Conservation (phyloP, 352 stramenopile genomes). For the Pythium rishiriense region DNA sequence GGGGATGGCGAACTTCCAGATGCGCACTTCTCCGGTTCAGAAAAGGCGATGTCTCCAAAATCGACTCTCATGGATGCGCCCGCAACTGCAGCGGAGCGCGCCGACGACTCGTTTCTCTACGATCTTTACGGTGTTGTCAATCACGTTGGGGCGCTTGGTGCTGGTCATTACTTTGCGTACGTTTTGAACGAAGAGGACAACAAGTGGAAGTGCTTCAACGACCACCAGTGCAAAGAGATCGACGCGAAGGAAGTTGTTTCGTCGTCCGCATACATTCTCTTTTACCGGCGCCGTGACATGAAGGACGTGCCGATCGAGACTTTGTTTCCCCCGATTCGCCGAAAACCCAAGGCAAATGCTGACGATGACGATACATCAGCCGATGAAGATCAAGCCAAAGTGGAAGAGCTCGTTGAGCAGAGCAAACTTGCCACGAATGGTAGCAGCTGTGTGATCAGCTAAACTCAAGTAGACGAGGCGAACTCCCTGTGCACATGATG, state of each 20-base stretch:
- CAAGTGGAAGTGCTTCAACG: conserved; percentile 99
- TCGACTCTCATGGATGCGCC: conserved; percentile 53
- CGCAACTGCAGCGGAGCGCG: conserved; percentile 52
- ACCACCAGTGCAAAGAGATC: conserved; percentile 91
- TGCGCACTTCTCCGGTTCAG: not conserved
- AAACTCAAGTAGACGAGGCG: conserved; percentile 4
- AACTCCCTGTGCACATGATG: not conserved
- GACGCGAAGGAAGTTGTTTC: conserved; percentile 85
- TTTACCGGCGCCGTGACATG: conserved; percentile 84
- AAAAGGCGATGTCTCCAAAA: conserved; percentile 3
- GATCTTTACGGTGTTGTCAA: conserved; percentile 98
- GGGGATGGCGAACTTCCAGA: not conserved
- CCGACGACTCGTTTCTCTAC: conserved; percentile 81
- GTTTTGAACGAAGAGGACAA: conserved; percentile 79
- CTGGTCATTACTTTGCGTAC: conserved; percentile 95
- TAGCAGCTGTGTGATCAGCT: conserved; percentile 65
- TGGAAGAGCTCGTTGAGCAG: conserved; percentile 72
- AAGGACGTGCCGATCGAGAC: conserved; percentile 65
- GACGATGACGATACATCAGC: conserved; percentile 24
- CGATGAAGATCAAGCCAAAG: conserved; percentile 56
- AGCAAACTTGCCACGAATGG: conserved; percentile 53
- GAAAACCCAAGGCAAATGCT: conserved; percentile 34
- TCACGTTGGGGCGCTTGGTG: conserved; percentile 94
- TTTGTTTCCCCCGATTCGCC: conserved; percentile 65
- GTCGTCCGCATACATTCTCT: conserved; percentile 89